Evolutionary conservation across 2,329 filamentous ascomycete species (phyloP), one percentile per base, ranked within the genome.

Genomic region (Sphaerostilbella broomeana): DNA sequence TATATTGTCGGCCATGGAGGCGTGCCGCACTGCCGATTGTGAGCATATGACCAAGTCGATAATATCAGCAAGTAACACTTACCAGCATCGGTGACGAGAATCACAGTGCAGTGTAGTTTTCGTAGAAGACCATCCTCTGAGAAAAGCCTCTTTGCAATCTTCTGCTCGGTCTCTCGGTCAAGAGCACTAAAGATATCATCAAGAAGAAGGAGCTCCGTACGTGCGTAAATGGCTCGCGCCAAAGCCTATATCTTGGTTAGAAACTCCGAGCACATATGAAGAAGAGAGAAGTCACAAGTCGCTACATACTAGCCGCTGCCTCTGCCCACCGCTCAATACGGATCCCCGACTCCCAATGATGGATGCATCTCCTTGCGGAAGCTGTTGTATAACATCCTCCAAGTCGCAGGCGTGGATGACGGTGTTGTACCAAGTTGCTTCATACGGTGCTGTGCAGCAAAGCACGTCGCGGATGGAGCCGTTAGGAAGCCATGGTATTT

Each of bases 131-230:
- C 61, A n/a, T 49, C 48, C 4, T 19, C 18, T 1, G 57, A 54
- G 35, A 68, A 63, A 0, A 67, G 56, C 2, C 51, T 49, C 0
- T 53, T 46, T 22, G 65, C 61, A 2, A 67, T 59, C 8, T 56
- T 53, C 17, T 59, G 49, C 32, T 65, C 61, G 0, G 65, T 67
- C 6, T 60, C 49, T 5, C 55, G 49, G 36, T 65, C 62, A 3
- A 64, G 52, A 4, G 59, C 60, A 1, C 55, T 60, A 12, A 62
- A 47, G 5, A 58, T 52, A 22, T 62, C 60, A 20, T 62, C 60
- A 1, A 62, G 43, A 6, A 62, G 44, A 2, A 60, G 41, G 22
- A 10, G 46, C 47, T n/a, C 47, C 38, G 1, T 49, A 52, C 11
- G 18, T 10, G n/a, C 11, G 24, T 51, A 57, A 1, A 55, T 29